These are phyloP conservation scores for Torulaspora gathmanii DNA, from an alignment of 805 yeast genomes.

Conservation along the genomic window DNA sequence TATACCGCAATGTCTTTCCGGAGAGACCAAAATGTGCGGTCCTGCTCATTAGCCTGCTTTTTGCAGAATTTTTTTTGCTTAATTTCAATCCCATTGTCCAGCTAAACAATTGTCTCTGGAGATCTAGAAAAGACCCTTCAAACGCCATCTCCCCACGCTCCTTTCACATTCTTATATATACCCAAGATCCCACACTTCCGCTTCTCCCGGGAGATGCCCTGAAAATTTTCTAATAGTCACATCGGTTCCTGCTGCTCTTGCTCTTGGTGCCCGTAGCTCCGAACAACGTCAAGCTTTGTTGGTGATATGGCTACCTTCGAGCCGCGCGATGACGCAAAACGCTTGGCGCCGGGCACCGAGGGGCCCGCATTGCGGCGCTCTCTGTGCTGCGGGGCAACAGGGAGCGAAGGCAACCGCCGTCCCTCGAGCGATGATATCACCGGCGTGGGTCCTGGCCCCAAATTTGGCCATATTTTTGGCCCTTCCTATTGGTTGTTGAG, in stretches of 20 bases:
- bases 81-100: not conserved
- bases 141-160: not conserved
- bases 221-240: not conserved
- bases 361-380: not conserved
- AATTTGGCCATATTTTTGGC: conserved; percentile 3
- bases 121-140: not conserved
- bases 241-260: not conserved
- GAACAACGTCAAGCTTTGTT: no score
- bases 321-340: not conserved
- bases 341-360: not conserved
- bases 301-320: not conserved
- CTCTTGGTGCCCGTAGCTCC: not conserved
- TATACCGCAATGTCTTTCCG: conserved; percentile 48
- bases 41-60: conserved; percentile 31
- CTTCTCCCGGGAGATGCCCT: not conserved
- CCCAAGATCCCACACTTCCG: not conserved
- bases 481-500: not conserved
- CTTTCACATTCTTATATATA: not conserved
- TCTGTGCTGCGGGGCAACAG: not conserved
- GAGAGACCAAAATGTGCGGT: conserved; percentile 53
- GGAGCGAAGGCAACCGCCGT: no score
- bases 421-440: no score
- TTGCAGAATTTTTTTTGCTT: conserved; percentile 28
- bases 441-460: no score
- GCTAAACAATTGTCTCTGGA: not conserved